phyloP scores from a whole-genome alignment of 257 asterid genomes.

The Ocimum tenuiflorum region DNA sequence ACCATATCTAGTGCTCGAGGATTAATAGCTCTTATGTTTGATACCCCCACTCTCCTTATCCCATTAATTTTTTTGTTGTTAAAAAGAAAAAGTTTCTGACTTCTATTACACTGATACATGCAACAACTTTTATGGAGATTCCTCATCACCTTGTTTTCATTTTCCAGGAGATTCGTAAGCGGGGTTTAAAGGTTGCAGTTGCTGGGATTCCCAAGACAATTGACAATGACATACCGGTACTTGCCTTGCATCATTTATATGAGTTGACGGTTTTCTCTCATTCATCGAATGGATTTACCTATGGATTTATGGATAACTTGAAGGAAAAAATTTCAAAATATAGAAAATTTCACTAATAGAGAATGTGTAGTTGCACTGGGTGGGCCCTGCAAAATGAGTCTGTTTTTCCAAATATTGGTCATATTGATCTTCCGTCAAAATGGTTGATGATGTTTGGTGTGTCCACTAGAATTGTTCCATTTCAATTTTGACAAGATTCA shows the following conservation, averaged over 20 bases:
- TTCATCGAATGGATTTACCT: slow-evolving; percentile 1
- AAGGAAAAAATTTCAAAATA: neutral
- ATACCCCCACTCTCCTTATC: no score
- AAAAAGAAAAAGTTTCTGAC: no score
- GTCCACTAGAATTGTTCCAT: no score
- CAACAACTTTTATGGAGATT: neutral
- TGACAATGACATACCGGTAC: slow-evolving; percentile 89
- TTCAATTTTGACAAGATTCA: neutral
- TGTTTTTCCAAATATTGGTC: no score
- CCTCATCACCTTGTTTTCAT: slow-evolving; percentile 6
- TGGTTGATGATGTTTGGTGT: neutral
- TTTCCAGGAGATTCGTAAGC: slow-evolving; percentile 71
- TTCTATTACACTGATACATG: no score
- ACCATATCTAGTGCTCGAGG: no score
- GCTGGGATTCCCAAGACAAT: slow-evolving; percentile 94
- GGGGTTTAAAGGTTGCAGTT: slow-evolving; percentile 74
- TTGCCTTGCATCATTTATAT: slow-evolving; percentile 20
- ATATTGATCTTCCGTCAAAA: neutral
- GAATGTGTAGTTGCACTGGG: neutral
- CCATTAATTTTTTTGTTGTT: no score
- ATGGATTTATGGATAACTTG: slow-evolving; percentile 3
- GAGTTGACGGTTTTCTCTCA: neutral
- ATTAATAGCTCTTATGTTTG: no score
- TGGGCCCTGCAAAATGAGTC: no score
- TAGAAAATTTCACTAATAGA: neutral